Conservation (phyloP, 345 rosid species). For the Populus deltoides region DNA sequence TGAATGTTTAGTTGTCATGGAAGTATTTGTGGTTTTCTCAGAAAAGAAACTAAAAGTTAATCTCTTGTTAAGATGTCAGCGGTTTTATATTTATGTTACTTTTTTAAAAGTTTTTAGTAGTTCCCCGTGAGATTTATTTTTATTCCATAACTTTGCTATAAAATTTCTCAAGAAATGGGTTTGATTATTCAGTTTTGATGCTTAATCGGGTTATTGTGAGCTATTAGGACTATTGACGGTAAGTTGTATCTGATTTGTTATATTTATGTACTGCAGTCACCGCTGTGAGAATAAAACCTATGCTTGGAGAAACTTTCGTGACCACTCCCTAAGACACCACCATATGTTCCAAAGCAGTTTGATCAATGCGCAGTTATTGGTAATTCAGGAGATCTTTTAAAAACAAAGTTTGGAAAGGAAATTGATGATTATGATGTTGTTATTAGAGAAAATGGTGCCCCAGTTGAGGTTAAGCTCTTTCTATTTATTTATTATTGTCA, state of each 20-base stretch:
- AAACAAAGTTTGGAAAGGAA: conserved; percentile 86
- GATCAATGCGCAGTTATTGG: conserved; percentile 93
- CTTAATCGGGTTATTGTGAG: neutral
- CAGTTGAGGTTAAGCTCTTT: conserved; percentile 53
- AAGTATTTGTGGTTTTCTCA: neutral
- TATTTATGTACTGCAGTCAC: conserved; percentile 51
- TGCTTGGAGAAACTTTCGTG: conserved; percentile 82
- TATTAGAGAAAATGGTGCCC: conserved; percentile 91
- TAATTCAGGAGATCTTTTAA: conserved; percentile 89
- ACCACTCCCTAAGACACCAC: conserved; percentile 82
- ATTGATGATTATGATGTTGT: conserved; percentile 85
- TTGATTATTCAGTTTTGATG: neutral
- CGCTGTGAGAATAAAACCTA: conserved; percentile 68
- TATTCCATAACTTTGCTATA: neutral
- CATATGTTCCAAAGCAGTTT: conserved; percentile 76
- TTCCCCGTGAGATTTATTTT: neutral
- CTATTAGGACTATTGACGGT: neutral
- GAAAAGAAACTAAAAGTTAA: neutral
- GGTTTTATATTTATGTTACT: neutral
- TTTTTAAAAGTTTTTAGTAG: neutral
- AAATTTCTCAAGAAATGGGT: neutral
- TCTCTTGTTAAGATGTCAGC: neutral
- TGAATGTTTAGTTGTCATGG: neutral
- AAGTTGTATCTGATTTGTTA: conserved; percentile 3
- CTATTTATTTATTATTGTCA: neutral